Percentiles rank a stretch among this genome's conserved stretches.
Conservation (phyloP, 257 asterid species). For the Solanum chiquidenum region DNA sequence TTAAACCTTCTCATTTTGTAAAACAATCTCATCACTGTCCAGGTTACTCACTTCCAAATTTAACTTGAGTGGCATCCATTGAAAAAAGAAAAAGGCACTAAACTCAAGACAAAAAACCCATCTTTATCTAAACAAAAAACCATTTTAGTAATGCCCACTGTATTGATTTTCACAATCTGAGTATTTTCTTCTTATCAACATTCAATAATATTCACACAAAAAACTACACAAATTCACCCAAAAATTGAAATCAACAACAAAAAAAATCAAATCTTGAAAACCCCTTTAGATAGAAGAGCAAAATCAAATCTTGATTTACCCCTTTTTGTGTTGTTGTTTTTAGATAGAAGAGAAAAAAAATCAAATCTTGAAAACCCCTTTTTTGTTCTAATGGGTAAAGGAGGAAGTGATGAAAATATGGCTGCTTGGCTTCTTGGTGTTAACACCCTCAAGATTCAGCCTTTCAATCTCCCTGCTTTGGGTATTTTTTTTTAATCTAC, state of each 20-base stretch:
- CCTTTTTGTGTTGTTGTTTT: neutral
- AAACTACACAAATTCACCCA: neutral
- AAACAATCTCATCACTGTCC: no score
- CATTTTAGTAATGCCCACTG: neutral
- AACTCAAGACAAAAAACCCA: neutral
- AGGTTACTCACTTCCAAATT: accelerated
- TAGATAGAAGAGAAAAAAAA: neutral
- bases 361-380: neutral
- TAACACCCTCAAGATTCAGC: conserved; percentile 68
- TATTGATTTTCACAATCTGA: neutral
- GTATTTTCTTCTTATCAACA: neutral
- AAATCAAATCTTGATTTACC: neutral
- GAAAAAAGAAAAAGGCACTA: neutral
- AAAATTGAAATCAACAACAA: neutral
- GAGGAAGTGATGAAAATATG: conserved; percentile 68
- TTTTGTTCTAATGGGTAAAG: conserved; percentile 49
- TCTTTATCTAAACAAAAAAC: neutral
- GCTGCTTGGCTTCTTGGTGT: conserved; percentile 96
- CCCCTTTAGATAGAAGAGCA: neutral
- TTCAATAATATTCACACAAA: neutral
- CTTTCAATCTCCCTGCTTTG: conserved; percentile 73
- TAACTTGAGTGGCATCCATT: neutral
- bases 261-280: neutral
- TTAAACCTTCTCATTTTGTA: no score
- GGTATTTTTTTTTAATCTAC: conserved; percentile 17